Conservation (phyloP, 1,284 basidiomycete genomes). For the Porphyrellus sp. region DNA sequence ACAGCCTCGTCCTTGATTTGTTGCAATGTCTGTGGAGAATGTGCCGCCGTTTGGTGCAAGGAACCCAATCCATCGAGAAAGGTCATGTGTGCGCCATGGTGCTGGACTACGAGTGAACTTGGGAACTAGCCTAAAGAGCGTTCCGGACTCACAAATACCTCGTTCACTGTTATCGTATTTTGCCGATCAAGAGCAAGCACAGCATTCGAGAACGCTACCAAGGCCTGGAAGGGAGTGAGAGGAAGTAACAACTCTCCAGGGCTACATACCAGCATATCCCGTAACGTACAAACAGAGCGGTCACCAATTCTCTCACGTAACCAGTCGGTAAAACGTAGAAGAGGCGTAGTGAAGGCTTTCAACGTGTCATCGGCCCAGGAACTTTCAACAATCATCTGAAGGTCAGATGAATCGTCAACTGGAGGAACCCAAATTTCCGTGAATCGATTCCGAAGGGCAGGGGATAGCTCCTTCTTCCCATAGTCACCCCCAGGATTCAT, state of each 20-base stretch:
- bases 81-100: constrained; percentile 86
- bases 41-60: constrained; percentile 63
- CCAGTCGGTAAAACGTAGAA: constrained; percentile 87
- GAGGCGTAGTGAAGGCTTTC: constrained; percentile 53
- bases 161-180: constrained; percentile 42
- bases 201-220: constrained; percentile 86
- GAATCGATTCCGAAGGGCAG: constrained; percentile 95
- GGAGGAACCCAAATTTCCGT: constrained; percentile 99
- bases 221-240: constrained; percentile 57
- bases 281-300: constrained; percentile 68
- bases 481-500: constrained; percentile 99
- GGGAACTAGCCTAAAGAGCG: constrained; percentile 1
- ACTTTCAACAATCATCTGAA: constrained; percentile 75
- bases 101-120: constrained; percentile 43
- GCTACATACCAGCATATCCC: constrained; percentile 81
- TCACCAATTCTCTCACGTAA: constrained; percentile 67
- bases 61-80: constrained; percentile 83
- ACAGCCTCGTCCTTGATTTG: constrained; percentile 51
- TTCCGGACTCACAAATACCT: constrained; percentile 73
- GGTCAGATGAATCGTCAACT: constrained; percentile 73
- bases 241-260: neutral
- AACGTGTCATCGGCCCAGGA: constrained; percentile 69
- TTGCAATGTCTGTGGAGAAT: constrained; percentile 48
- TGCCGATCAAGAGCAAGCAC: constrained; percentile 40
- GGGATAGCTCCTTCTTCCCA: constrained; percentile 98